Conservation (phyloP, 2,329 filamentous ascomycete species). For the Aspergillus fumigatus region DNA sequence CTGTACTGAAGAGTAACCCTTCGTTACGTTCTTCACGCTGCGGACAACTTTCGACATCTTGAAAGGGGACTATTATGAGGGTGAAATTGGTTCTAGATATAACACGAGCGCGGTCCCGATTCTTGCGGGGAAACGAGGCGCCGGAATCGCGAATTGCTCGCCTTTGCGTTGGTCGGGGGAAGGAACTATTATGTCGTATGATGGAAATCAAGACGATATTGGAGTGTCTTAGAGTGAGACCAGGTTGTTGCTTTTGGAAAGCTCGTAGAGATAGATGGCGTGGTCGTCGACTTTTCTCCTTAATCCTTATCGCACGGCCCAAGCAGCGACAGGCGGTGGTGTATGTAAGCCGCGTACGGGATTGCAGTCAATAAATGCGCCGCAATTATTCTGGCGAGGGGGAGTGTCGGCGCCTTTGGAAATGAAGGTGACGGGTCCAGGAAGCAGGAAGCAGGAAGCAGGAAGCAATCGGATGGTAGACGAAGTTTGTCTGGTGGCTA, state of each 20-base stretch:
- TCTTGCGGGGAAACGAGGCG: not conserved
- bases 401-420: not conserved
- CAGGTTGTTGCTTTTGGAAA: not conserved
- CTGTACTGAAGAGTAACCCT: constrained; percentile 93
- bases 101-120: constrained; percentile 1
- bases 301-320: not conserved
- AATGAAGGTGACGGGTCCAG: too few species aligned
- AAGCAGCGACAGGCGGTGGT: constrained; percentile 2
- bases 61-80: constrained; percentile 11
- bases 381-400: not conserved
- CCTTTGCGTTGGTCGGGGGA: not conserved
- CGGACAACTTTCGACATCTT: constrained; percentile 94
- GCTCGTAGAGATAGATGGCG: not conserved
- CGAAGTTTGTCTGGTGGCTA: not conserved
- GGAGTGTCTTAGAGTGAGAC: not conserved
- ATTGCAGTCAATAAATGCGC: constrained; percentile 2
- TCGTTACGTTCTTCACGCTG: constrained; percentile 98
- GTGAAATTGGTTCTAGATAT: not conserved
- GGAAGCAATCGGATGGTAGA: too few species aligned
- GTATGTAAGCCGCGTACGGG: constrained; percentile 17
- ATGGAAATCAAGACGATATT: not conserved
- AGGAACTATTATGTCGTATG: not conserved
- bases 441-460: too few species aligned
- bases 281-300: not conserved
- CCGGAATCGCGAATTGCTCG: not conserved